Evolutionary conservation across 1,139 yeast genomes (phyloP), one percentile per base, ranked within the genome.

Genomic region (Yamadazyma epiphylla): DNA sequence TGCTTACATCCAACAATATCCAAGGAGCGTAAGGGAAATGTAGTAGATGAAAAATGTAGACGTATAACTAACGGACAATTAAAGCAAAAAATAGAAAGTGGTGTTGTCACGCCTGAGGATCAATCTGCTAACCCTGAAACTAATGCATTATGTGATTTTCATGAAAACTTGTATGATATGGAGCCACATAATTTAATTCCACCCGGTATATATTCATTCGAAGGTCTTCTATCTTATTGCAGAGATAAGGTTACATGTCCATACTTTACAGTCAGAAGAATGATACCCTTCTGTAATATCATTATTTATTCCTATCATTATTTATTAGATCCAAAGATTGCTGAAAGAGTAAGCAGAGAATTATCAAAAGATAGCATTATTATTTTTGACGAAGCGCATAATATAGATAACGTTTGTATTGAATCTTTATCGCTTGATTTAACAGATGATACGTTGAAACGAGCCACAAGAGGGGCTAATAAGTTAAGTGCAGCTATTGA

Each of bases 371-470:
- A 91, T 51, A 76, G 95, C 36, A 91, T 91, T 37, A 85, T 91
- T 40, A 94, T 91, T 28, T 91, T 91, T 53, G 99, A 91, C 61
- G 99, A 91, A 60, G 98, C 98, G 30, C 99, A 91, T 58, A 91
- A 91, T 60, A 91, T 91, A 36, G 98, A 91, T 70, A 91, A 91
- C 66, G 99, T 91, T 35, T 91, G 98, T 64, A 91, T 91, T 38
- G 99, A 91, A 56, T 85, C 98, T 1, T 62, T 91, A 30, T 87
- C 96, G 9, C 72, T 91, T 32, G 98, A 94, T 52, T 53, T 69
- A 34, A 67, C 74, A 1, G 74, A 69, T 34, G 75, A 69, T 36
- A 61, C 68, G 2, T 46, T 69, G 26, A 65, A 67, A 44, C 48
- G 62, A 28, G 75, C 75, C 1, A 55, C 72, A 2, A 42, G 73